Evolutionary conservation across 352 stramenopile species (phyloP).

Genomic region (Phytophthora rubi): DNA sequence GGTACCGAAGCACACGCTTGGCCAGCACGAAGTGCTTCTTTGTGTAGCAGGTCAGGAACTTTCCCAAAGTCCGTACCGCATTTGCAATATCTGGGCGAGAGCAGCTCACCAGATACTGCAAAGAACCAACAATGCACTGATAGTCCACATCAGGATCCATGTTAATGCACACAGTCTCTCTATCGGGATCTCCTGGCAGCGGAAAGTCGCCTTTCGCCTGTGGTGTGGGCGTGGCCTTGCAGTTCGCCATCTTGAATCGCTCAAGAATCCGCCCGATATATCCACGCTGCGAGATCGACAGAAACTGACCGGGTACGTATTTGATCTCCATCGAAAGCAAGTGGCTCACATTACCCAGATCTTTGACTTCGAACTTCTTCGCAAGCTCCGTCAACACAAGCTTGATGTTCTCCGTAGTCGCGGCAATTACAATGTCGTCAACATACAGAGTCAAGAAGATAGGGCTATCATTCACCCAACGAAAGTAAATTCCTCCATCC

Average conservation of each 20-base stretch:
- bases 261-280: background rate
- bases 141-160: background rate
- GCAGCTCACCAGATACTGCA: background rate
- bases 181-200: background rate
- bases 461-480: no score
- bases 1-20: background rate
- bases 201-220: background rate
- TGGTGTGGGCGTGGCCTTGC: background rate
- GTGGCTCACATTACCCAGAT: background rate
- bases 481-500: no score
- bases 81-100: background rate
- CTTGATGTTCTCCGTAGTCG: background rate
- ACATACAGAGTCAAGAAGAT: background rate
- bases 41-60: background rate
- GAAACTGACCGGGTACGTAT: background rate
- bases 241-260: background rate
- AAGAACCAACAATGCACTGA: background rate
- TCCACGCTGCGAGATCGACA: background rate
- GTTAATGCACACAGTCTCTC: background rate
- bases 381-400: background rate
- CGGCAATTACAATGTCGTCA: background rate
- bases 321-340: background rate
- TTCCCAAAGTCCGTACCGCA: background rate
- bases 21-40: background rate
- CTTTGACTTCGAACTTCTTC: background rate